A percentile compares a stretch with the other conserved stretches of the same genome.
Conservation (phyloP, 1,139 yeast species). For the Scheffersomyces illinoinensis region DNA sequence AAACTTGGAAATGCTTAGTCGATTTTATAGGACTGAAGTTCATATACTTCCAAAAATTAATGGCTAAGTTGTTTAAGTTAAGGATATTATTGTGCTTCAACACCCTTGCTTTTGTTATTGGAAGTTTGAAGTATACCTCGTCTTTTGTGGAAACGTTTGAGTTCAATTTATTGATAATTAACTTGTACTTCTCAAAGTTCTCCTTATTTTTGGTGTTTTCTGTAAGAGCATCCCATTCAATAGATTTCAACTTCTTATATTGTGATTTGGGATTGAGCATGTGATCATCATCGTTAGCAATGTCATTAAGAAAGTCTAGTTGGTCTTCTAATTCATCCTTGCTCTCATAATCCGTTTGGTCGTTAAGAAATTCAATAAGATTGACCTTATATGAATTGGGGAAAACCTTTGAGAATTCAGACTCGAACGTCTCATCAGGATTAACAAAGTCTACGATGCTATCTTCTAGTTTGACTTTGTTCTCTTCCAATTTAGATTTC, state of each 20-base stretch:
- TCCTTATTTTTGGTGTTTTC: constrained; percentile 17
- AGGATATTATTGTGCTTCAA: constrained; percentile 30
- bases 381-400: constrained; percentile 37
- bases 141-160: constrained; percentile 6
- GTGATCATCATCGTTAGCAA: constrained; percentile 28
- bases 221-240: constrained; percentile 41
- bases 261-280: constrained; percentile 30
- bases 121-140: constrained; percentile 24
- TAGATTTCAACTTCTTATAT: constrained; percentile 24
- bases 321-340: constrained; percentile 32
- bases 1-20: constrained; percentile 51
- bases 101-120: constrained; percentile 28
- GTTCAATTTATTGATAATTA: constrained; percentile 16
- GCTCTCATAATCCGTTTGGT: constrained; percentile 15
- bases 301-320: constrained; percentile 40
- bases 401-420: constrained; percentile 24
- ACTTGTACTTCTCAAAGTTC: constrained; percentile 23
- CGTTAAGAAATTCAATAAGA: constrained; percentile 34
- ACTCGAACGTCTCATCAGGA: constrained; percentile 15
- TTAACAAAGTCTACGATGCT: constrained; percentile 6
- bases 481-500: background rate
- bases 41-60: constrained; percentile 56
- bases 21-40: constrained; percentile 55
- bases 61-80: constrained; percentile 37
- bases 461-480: background rate